Evolutionary conservation across 2,329 filamentous ascomycete genomes (phyloP).

Genomic region (Endoconidiophora polonica): DNA sequence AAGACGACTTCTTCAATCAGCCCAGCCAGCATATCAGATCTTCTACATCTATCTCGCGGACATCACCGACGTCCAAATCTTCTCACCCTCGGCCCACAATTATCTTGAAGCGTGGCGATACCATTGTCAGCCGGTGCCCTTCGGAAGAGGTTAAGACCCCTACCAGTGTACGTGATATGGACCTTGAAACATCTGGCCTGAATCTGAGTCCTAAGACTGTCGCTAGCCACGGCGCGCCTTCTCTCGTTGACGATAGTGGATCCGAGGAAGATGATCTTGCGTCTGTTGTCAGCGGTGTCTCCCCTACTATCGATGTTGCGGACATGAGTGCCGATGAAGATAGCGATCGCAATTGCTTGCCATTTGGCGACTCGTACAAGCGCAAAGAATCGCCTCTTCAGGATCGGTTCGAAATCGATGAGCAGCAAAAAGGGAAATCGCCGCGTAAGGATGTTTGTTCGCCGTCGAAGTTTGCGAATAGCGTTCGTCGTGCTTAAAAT

Average conservation of each 20-base stretch:
- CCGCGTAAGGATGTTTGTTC: constrained; percentile 3
- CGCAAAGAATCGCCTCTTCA: constrained; percentile 5
- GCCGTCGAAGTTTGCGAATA: constrained; percentile 3
- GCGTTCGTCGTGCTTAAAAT: constrained; percentile 1
- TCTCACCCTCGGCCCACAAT: constrained; percentile 6
- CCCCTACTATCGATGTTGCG: constrained; percentile 11
- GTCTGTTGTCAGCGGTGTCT: constrained; percentile 9
- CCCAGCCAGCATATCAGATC: background rate
- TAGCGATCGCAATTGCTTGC: background rate
- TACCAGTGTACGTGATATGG: constrained; percentile 22
- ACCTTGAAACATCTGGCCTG: constrained; percentile 31
- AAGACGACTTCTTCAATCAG: constrained; percentile 4
- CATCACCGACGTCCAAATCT: background rate
- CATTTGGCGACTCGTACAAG: background rate
- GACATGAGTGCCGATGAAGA: constrained; percentile 11
- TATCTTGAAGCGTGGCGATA: constrained; percentile 9
- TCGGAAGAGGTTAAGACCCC: constrained; percentile 12
- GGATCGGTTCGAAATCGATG: constrained; percentile 3
- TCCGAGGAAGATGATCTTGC: constrained; percentile 45
- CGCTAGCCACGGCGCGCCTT: constrained; percentile 60
- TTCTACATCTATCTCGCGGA: background rate
- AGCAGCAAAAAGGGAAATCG: constrained; percentile 5
- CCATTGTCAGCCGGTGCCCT: constrained; percentile 7
- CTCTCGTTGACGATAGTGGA: constrained; percentile 64
- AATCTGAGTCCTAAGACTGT: constrained; percentile 54